A percentile compares a stretch with the other conserved stretches of the same genome.
Evolutionary conservation across 2,329 filamentous ascomycete species (phyloP).

Genomic region (Fonsecaea multimorphosa): DNA sequence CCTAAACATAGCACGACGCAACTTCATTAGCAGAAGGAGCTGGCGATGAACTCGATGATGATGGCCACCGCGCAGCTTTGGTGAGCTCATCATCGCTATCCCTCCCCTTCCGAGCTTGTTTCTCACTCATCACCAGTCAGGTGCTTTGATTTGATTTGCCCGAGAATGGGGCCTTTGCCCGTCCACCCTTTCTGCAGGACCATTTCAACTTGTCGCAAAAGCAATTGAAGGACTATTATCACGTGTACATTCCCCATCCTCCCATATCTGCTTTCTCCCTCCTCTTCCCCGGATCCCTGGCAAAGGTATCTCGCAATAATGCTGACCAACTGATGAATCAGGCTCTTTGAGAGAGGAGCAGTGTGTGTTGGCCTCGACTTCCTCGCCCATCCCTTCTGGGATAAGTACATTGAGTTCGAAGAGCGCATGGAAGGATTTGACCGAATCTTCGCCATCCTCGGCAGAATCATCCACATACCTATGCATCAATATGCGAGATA

Average conservation of each 20-base stretch:
- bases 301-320: constrained; percentile 32
- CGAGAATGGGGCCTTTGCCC: constrained; percentile 26
- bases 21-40: constrained; percentile 46
- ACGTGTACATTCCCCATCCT: constrained; percentile 44
- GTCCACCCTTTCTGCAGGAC: constrained; percentile 27
- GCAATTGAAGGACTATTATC: constrained; percentile 32
- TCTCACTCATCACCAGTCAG: constrained; percentile 59
- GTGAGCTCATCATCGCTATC: constrained; percentile 69
- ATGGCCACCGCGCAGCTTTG: constrained; percentile 50
- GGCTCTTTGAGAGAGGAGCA: constrained; percentile 90
- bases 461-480: constrained; percentile 83
- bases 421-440: constrained; percentile 84
- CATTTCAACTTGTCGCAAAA: constrained; percentile 21
- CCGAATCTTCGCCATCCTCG: constrained; percentile 82
- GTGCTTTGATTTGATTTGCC: constrained; percentile 52
- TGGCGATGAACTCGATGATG: constrained; percentile 45
- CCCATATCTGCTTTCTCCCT: constrained; percentile 54
- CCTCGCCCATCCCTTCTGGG: constrained; percentile 94
- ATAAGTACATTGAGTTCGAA: constrained; percentile 97
- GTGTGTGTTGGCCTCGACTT: constrained; percentile 89
- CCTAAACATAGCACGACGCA: constrained; percentile 50
- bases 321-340: constrained; percentile 57
- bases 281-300: constrained; percentile 44
- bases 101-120: constrained; percentile 48
- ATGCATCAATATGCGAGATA: constrained; percentile 96